Evolutionary conservation across 805 yeast species (phyloP), one percentile per base, ranked within the genome.

Genomic region (Yamadazyma nakazawae): DNA sequence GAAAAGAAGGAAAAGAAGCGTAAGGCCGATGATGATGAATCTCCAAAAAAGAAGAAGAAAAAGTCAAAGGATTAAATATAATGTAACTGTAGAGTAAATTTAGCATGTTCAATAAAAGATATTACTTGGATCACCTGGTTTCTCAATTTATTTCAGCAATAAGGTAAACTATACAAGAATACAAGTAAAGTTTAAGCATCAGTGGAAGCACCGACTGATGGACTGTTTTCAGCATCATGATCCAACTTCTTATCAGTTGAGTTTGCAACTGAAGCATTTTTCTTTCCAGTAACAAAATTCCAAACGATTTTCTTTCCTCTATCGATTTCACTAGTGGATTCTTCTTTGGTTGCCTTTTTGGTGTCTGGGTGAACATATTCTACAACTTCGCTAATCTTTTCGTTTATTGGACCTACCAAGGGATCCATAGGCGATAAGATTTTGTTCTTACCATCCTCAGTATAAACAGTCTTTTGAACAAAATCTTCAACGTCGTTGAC

Each of bases 391-490:
- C 76, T 82, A 43, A 85, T 61, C 30, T 72, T 66, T 31, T 72
- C 64, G 65, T 85, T 88, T 38, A 84, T 38, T 25, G 94, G 91
- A 32, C 69, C 72, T 40, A 85, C 67, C 11, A 83, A 31, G 3
- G 87, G 84, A 61, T 84, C 89, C 18, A 83, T 57, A 19, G 78
- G 74, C n/a, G 84, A 72, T 53, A 88, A 73, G 34, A 85, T 53
- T 42, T 82, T 59, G 35, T 87, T 85, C 57, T 79, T 80, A 19
- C 88, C 88, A 26, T 80, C 68, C 7, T 79, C 72, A 57, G 82
- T 81, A 59, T 77, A 75, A 35, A 80, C 57, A 28, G 78, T 70
- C 40, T 74, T 67, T 57, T 80, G 76, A 58, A 80, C 77, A 44
- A 65, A 66, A 42, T 69, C 70, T 52, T 85, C 81, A 48, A 75